Evolutionary conservation across 2,329 filamentous ascomycete genomes (phyloP).

Genomic region (Microsporum audouinii): DNA sequence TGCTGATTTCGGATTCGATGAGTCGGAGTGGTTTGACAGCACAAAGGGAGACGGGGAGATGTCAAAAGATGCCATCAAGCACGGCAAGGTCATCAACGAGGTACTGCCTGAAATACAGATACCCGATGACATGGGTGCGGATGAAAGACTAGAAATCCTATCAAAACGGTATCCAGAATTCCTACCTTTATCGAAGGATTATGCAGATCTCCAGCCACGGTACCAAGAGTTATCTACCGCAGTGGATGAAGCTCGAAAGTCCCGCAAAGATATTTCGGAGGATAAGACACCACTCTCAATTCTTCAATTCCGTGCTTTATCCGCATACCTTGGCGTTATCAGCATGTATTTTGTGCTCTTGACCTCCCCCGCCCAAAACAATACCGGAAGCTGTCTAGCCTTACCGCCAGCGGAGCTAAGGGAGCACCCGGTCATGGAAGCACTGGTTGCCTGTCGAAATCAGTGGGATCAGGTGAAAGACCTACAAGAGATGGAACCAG

Average conservation of each 20-base stretch:
- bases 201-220: conserved; percentile 54
- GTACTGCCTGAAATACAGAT: conserved; percentile 76
- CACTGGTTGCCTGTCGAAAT: conserved; percentile 63
- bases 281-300: conserved; percentile 40
- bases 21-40: conserved; percentile 65
- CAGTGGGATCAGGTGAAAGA: conserved; percentile 58
- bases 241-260: conserved; percentile 42
- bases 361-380: conserved; percentile 62
- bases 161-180: conserved; percentile 84
- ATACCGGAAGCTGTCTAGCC: conserved; percentile 44
- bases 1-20: conserved; percentile 86
- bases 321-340: conserved; percentile 74
- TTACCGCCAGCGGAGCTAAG: conserved; percentile 68
- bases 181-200: conserved; percentile 71
- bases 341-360: conserved; percentile 91
- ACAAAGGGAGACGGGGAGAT: conserved; percentile 40
- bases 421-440: conserved; percentile 85
- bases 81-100: conserved; percentile 59
- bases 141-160: conserved; percentile 65
- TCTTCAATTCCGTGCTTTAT: conserved; percentile 67
- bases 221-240: conserved; percentile 50
- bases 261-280: conserved; percentile 28
- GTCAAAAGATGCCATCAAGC: conserved; percentile 38
- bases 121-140: conserved; percentile 61
- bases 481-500: neutral